Base-by-base conservation (phyloP, 768 basidiomycete genomes). In the Rhizopogon vinicolor region DNA sequence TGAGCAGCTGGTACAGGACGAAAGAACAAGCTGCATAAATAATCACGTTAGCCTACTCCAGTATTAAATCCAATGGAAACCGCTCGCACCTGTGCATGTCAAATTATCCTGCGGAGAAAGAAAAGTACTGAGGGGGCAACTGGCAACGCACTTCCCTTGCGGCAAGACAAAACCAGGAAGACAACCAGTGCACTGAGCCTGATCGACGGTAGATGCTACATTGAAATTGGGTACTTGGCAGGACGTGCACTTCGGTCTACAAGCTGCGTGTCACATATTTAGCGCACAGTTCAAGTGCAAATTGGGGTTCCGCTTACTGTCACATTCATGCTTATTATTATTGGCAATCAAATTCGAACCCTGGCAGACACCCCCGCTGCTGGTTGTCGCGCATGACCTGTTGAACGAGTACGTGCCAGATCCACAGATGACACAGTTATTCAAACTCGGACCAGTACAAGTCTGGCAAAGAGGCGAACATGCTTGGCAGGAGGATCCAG, bases 291-390 rank as follows among this genome's bases (percentile, higher is more conserved):
- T n/a, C 14, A 16, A 49, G 19, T 16, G 53, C 41, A 46, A 41
- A 35, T 25, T 6, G 53, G 44, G 50, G 39, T 12, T 25, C 51
- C 40, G 78, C 87, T 69, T 63, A 92, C 91, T 81, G 63, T 94
- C 90, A 65, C 93, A 95, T 62, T 85, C 82, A n/a, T 79, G 73
- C 72, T 93, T 94, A 65, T 80, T 78, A 62, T 91, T 91, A 61
- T 96, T 88, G 19, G 84, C 91, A 37, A 94, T 80, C 58, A 89
- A 73, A 44, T 75, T 80, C 9, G 88, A 78, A 7, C 84, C 84
- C 44, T 80, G 73, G 71, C 93, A 96, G 8, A 90, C 81, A 3
- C 93, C 93, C 57, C 81, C 77, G 14, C 70, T 70, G 63, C 85
- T 80, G 33, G 85, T 75, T 44, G 76, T 68, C n/a, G 93, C 88